A percentile compares a stretch with the other conserved stretches of the same genome.
These are phyloP conservation scores for Aphanoascus verrucosus DNA, from an alignment of 2,329 filamentous ascomycete genomes.

Conservation along the genomic window DNA sequence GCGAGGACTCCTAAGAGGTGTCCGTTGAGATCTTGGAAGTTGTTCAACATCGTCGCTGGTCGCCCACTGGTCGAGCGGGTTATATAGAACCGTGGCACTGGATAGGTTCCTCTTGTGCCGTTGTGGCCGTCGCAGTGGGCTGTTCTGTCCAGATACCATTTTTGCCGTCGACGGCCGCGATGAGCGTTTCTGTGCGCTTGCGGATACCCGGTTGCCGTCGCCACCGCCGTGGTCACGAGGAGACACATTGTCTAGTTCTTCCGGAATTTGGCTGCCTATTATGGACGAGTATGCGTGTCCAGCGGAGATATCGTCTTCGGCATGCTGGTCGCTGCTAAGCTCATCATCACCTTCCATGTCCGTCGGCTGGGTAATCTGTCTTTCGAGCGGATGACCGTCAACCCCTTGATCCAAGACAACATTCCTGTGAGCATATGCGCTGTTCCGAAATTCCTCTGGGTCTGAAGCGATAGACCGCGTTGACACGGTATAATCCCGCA, in stretches of 20 bases:
- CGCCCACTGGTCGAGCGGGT: slow-evolving; percentile 45
- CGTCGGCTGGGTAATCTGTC: slow-evolving; percentile 47
- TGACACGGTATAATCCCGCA: slow-evolving; percentile 41
- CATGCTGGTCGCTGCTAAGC: slow-evolving; percentile 68
- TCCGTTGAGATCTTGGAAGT: not conserved
- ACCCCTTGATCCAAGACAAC: not conserved
- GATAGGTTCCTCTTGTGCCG: slow-evolving; percentile 64
- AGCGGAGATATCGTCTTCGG: slow-evolving; percentile 37
- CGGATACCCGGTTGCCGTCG: slow-evolving; percentile 19
- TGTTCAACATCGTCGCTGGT: slow-evolving; percentile 30
- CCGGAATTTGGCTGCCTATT: slow-evolving; percentile 15
- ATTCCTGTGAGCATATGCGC: not conserved
- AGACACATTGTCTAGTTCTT: slow-evolving; percentile 11
- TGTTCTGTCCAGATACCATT: slow-evolving; percentile 27
- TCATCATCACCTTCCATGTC: slow-evolving; percentile 87
- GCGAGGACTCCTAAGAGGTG: not conserved
- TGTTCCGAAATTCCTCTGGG: slow-evolving; percentile 39
- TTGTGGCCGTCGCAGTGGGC: slow-evolving; percentile 29
- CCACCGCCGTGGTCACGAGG: not conserved
- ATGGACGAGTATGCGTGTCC: slow-evolving; percentile 18
- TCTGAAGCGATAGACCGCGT: slow-evolving; percentile 48
- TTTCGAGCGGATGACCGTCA: not conserved
- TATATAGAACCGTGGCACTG: slow-evolving; percentile 74
- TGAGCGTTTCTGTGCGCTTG: slow-evolving; percentile 27
- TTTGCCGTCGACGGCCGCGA: slow-evolving; percentile 37